phyloP scores from a whole-genome alignment of 306 rosid genomes.

The Gillenia trifoliata region DNA sequence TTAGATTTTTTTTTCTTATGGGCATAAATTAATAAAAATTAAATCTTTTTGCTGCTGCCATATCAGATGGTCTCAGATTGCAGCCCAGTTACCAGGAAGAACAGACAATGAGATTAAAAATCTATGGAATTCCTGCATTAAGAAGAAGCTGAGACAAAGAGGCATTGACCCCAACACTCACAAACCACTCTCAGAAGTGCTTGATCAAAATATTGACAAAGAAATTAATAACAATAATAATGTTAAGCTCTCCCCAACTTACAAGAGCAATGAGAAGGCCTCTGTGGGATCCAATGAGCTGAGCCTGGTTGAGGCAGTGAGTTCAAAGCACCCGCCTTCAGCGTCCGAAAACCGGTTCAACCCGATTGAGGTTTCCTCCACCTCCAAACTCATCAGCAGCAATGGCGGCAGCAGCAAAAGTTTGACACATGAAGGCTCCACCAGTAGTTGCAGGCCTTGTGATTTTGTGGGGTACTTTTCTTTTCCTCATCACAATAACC shows the following conservation, averaged over 20 bases:
- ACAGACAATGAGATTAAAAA: conserved; percentile 93
- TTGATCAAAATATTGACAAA: conserved; percentile 27
- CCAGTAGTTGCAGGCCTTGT: conserved; percentile 41
- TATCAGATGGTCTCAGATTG: conserved; percentile 92
- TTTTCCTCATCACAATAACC: conserved; percentile 34
- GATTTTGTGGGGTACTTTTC: conserved; percentile 52
- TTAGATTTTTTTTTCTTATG: neutral
- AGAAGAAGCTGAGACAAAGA: conserved; percentile 85
- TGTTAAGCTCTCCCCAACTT: conserved; percentile 1
- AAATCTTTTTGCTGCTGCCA: neutral
- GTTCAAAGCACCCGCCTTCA: conserved; percentile 15
- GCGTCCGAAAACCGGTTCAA: conserved; percentile 16
- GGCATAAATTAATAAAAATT: neutral
- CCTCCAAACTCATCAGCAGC: conserved; percentile 24
- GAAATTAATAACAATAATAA: neutral
- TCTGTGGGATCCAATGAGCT: conserved; percentile 46
- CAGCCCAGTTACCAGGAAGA: conserved; percentile 90
- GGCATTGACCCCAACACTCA: conserved; percentile 96
- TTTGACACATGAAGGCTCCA: conserved; percentile 34
- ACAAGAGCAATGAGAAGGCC: conserved; percentile 45
- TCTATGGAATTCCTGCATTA: conserved; percentile 83
- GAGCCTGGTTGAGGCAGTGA: conserved; percentile 24
- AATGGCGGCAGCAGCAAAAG: conserved; percentile 17
- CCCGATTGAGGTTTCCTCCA: conserved; percentile 40
- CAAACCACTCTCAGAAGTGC: conserved; percentile 47